These are phyloP conservation scores for Camellia sinensis DNA, from an alignment of 148 eudicot species.

Conservation along the genomic window DNA sequence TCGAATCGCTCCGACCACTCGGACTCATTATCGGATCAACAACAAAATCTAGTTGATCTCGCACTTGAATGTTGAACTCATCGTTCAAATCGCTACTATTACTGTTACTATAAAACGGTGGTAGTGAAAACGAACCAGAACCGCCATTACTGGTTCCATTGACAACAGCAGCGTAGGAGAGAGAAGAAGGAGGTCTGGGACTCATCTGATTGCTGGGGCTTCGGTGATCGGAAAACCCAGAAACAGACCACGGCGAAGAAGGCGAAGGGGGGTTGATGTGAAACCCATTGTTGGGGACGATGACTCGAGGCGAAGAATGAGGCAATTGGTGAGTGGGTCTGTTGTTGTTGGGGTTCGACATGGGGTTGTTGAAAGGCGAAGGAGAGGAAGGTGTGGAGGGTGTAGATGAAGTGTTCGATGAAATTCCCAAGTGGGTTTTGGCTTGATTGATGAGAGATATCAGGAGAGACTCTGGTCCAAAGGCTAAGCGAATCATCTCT, in stretches of 20 bases:
- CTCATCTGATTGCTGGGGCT: constrained; percentile 19
- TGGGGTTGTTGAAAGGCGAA: constrained; percentile 15
- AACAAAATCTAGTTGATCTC: constrained; percentile 31
- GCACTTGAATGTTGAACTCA: constrained; percentile 25
- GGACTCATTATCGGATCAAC: constrained; percentile 49
- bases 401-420: constrained; percentile 46
- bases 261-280: constrained; percentile 41
- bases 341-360: constrained; percentile 30
- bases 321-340: constrained; percentile 45
- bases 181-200: constrained; percentile 33
- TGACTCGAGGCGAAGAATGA: constrained; percentile 39
- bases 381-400: constrained; percentile 23
- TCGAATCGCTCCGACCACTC: constrained; percentile 42
- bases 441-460: constrained; percentile 48
- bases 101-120: constrained; percentile 9
- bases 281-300: constrained; percentile 47
- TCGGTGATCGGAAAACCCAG: constrained; percentile 36
- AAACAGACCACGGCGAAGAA: constrained; percentile 56
- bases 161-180: constrained; percentile 59
- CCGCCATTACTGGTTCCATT: constrained; percentile 28
- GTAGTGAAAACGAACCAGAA: constrained; percentile 30
- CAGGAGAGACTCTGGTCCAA: constrained; percentile 49
- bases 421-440: constrained; percentile 39
- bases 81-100: neutral
- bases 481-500: constrained; percentile 70